phyloP scores from a whole-genome alignment of 257 asterid genomes.

The Marsdenia floribunda region DNA sequence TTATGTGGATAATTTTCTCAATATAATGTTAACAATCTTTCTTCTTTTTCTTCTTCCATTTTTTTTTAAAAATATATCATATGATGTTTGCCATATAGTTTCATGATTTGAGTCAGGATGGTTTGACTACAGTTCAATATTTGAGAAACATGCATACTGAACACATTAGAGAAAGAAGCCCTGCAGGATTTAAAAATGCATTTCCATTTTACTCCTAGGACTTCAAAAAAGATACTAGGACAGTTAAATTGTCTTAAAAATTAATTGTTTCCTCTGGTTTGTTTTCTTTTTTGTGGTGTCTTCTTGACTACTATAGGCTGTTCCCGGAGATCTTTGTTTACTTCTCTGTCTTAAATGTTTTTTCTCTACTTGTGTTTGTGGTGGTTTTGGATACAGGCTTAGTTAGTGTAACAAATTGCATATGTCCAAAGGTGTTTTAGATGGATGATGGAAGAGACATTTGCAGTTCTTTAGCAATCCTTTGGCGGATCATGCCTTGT shows the following conservation, averaged over 20 bases:
- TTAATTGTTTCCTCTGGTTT: background rate
- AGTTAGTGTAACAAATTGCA: background rate
- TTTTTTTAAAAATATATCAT: background rate
- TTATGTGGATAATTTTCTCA: background rate
- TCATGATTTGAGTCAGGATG: background rate
- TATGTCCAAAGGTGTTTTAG: background rate
- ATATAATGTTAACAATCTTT: background rate
- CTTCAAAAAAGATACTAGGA: background rate
- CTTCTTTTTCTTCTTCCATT: background rate
- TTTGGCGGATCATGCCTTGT: background rate
- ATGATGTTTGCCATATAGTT: background rate
- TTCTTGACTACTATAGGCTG: background rate
- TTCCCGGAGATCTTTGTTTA: background rate
- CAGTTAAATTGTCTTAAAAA: background rate
- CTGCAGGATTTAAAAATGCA: background rate
- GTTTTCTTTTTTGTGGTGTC: background rate
- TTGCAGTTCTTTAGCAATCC: background rate
- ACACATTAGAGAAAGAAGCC: background rate
- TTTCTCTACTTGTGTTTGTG: background rate
- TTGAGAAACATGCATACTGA: background rate
- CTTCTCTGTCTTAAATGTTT: background rate
- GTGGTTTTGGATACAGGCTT: background rate
- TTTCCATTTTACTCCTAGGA: background rate
- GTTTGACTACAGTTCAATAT: background rate
- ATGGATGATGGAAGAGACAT: background rate